Conservation (phyloP, 139 green algal species). For the Choricystis sp. region DNA sequence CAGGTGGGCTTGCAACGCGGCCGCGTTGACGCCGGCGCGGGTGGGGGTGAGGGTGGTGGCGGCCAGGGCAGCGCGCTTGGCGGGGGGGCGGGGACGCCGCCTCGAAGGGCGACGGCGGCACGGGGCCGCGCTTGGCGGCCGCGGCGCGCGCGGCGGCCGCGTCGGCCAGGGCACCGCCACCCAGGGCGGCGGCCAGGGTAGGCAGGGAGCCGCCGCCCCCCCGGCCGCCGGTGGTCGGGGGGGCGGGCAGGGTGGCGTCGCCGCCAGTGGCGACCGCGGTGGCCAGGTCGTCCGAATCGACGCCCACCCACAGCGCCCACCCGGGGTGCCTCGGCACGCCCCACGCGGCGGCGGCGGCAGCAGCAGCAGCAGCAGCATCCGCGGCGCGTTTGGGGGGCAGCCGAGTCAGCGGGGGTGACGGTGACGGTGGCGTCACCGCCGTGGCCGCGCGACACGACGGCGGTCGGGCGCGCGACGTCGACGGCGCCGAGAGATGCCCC, state of each 20-base stretch:
- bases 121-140: neutral
- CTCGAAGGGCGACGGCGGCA: neutral
- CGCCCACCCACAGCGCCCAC: neutral
- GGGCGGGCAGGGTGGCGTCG: too few species aligned
- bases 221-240: neutral
- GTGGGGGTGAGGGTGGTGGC: too few species aligned
- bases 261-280: too few species aligned
- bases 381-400: neutral
- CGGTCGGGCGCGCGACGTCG: slow-evolving; percentile 1
- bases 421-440: neutral
- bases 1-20: neutral
- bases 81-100: neutral
- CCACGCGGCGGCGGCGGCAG: neutral
- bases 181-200: neutral
- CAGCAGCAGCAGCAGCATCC: neutral
- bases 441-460: neutral
- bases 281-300: neutral
- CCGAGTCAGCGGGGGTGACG: neutral
- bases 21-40: neutral
- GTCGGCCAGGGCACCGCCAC: neutral
- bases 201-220: neutral
- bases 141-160: too few species aligned
- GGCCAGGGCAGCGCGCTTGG: too few species aligned
- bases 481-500: slow-evolving; percentile 7
- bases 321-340: neutral